Base-by-base conservation (phyloP, 164 flowering plant genomes). In the Euptelea pleiosperma region DNA sequence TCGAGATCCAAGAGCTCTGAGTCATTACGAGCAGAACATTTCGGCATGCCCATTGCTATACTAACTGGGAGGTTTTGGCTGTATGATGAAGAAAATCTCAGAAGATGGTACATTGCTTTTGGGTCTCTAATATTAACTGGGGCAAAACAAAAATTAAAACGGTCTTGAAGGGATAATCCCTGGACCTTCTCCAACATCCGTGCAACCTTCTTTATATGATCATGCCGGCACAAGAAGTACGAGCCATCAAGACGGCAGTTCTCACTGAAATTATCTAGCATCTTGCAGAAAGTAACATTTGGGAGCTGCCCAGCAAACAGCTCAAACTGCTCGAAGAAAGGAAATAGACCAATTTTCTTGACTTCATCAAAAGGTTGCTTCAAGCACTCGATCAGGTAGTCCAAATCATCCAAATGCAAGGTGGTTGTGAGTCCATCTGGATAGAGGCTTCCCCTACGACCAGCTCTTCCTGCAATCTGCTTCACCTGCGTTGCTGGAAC, bases 381-480 rank as follows among this genome's bases (percentile, higher is more conserved):
- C 63, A 92, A 68, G 67, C 98, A 92, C 61, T 83, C 86, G 49
- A 89, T 86, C 39, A 92, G 59, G 73, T 89, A 92, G 19, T 78
- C 81, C 62, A 92, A 59, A 75, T 92, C 97, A 36, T 87, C 79
- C 36, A 79, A 59, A 36, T 79, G 73, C 52, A 87, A 69, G 34
- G 97, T 89, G 19, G 96, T 92, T 2, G 92, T 75, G 34, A 92
- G 83, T 41, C 98, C 98, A 61, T 92, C 96, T 0, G 98, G 98
- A 60, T 84, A 92, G 14, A 47, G 62, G 70, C 98, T 85, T 67
- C 98, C 98, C 70, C 98, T 82, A 18, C 97, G 79, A 3, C 98
- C 98, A 33, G 97, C 98, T 73, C 98, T 80, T 47, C 98, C 98
- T 39, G 98, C 97, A 63, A 92, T 92, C 68, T 92, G 96, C 71